phyloP scores from a whole-genome alignment of 2,329 filamentous ascomycete genomes.

The Colletotrichum sp. region DNA sequence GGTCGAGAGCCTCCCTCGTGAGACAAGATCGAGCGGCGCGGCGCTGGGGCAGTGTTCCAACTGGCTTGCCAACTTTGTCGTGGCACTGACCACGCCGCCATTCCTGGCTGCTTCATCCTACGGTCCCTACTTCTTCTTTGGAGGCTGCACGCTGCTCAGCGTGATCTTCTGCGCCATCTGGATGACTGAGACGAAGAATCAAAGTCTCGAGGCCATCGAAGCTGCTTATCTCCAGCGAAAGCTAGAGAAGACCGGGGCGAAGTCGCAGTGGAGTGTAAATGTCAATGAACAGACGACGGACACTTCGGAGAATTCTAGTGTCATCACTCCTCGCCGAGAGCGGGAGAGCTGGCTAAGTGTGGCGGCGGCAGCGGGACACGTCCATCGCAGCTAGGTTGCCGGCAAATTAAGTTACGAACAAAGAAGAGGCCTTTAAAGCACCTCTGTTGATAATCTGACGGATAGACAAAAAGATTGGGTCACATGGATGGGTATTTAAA shows the following conservation, averaged over 20 bases:
- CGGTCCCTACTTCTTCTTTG: conserved; percentile 52
- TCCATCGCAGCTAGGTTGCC: neutral
- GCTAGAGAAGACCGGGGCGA: neutral
- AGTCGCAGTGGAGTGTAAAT: neutral
- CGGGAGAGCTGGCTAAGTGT: neutral
- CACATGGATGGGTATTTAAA: neutral
- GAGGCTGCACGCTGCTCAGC: conserved; percentile 38
- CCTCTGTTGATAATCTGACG: neutral
- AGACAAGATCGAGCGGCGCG: conserved; percentile 58
- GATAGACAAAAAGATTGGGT: neutral
- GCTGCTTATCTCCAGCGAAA: neutral
- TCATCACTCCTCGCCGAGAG: neutral
- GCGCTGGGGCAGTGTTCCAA: conserved; percentile 58
- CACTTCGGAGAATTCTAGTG: neutral
- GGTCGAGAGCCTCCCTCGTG: conserved; percentile 60
- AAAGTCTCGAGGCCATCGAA: conserved; percentile 42
- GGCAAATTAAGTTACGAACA: neutral
- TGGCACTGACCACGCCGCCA: conserved; percentile 48
- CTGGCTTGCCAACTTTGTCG: conserved; percentile 52
- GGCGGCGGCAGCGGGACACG: neutral
- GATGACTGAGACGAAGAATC: conserved; percentile 48
- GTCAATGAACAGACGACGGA: neutral
- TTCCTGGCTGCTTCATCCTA: conserved; percentile 40
- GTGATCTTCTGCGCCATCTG: conserved; percentile 37
- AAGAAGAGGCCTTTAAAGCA: neutral